Evolutionary conservation across 768 basidiomycete species (phyloP), one percentile per base, ranked within the genome.

Genomic region (Tylopilus subfusipes): DNA sequence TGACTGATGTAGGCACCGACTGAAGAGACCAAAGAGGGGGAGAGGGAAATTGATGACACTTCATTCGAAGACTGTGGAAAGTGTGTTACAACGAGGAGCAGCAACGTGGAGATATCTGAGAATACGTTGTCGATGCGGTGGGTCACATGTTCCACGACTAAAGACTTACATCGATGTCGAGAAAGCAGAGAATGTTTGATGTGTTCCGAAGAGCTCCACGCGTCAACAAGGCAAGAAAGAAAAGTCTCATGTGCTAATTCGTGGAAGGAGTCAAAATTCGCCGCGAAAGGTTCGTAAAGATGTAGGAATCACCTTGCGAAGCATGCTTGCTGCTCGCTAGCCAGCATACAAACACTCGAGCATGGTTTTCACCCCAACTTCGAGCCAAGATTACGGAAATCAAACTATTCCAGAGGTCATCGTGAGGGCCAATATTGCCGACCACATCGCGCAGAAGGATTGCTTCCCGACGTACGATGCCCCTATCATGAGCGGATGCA

Each of bases 1-100:
- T 96, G 92, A 1, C 78, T 78, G 42, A 99, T 83, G 64, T 97
- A 98, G 6, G 72, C 70, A 7, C 85, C 81, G 43, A 97, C 77
- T 13, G 82, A 82, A 21, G 75, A 72, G 57, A 98, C 78, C 64
- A 98, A 86, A 1, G 74, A 54, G 5, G 83, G 74, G 13, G 82
- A 83, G 29, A 79, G 68, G 3, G 82, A 77, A 4, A 88, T 68
- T 10, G 73, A 69, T 31, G 70, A 63, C 13, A 84, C 57, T 27
- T 73, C 64, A 1, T 73, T 65, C 16, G 86, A 83, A 2, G 74
- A 73, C 3, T 72, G 60, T 0, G 84, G 79, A 25, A 93, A 75
- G 54, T 86, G 82, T 6, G 84, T 85, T 21, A 86, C 58, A 2
- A 78, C 71, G 24, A 90, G 71, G 12, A 97, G 76, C 21, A 96